These are phyloP conservation scores for Cadophora sp. DNA, from an alignment of 2,329 filamentous ascomycete genomes.

Conservation along the genomic window DNA sequence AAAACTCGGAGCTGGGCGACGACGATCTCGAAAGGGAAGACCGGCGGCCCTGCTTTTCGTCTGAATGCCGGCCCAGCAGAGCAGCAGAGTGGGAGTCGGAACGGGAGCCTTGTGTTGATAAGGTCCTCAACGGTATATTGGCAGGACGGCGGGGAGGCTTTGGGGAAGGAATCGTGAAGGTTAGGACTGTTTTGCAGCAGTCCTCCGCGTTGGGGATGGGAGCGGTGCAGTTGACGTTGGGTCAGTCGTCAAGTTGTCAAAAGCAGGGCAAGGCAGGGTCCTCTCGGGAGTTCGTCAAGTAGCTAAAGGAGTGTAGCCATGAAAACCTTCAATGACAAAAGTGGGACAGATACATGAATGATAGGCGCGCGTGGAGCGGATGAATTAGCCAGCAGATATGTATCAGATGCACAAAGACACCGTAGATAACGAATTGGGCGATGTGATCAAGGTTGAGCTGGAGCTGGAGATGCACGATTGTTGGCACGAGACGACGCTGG, in stretches of 20 bases:
- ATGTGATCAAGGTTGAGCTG: background rate
- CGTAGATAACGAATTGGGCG: constrained; percentile 9
- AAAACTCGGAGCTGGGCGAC: constrained; percentile 71
- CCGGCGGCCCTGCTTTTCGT: constrained; percentile 49
- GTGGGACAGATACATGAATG: constrained; percentile 21
- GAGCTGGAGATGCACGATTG: constrained; percentile 3
- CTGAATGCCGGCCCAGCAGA: constrained; percentile 52
- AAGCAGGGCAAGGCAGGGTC: constrained; percentile 8
- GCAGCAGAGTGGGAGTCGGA: constrained; percentile 50
- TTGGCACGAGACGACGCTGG: constrained; percentile 4
- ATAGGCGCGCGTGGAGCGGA: constrained; percentile 15
- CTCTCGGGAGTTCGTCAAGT: constrained; percentile 20
- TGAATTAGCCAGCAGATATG: background rate
- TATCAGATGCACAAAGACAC: constrained; percentile 6
- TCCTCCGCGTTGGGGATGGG: constrained; percentile 51
- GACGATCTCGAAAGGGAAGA: constrained; percentile 59
- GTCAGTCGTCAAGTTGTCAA: constrained; percentile 12
- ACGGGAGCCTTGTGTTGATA: constrained; percentile 54
- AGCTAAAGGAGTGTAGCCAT: constrained; percentile 12
- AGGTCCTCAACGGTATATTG: constrained; percentile 86
- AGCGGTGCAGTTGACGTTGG: background rate
- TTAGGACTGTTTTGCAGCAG: constrained; percentile 81
- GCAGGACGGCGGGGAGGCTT: constrained; percentile 71
- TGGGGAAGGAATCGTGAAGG: constrained; percentile 86
- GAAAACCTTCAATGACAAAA: constrained; percentile 18